Percentiles rank a stretch among this genome's conserved stretches.
These are phyloP conservation scores for Termitomyces titanicus DNA, from an alignment of 768 basidiomycete genomes.

Conservation along the genomic window DNA sequence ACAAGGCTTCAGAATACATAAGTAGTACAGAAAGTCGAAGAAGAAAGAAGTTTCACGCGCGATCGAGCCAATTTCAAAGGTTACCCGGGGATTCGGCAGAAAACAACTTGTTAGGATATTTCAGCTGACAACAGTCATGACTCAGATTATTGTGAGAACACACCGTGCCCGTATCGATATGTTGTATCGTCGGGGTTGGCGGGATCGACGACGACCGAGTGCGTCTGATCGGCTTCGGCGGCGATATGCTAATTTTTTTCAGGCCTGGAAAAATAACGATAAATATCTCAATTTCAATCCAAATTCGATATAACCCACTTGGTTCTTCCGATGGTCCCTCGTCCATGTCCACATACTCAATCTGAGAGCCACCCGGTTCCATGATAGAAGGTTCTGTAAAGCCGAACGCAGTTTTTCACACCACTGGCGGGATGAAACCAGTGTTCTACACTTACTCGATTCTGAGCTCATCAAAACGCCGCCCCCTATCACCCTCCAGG, in stretches of 20 bases:
- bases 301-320: background rate
- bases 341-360: background rate
- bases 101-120: slow-evolving; percentile 29
- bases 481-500: slow-evolving; percentile 77
- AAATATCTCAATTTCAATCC: background rate
- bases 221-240: slow-evolving; percentile 20
- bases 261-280: background rate
- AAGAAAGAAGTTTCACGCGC: background rate
- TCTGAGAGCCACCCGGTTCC: background rate
- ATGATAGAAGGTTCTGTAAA: background rate
- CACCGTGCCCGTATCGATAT: slow-evolving; percentile 14
- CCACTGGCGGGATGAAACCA: background rate
- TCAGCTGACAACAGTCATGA: background rate
- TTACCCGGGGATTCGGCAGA: slow-evolving; percentile 40
- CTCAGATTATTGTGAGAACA: background rate
- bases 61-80: too few relatives aligned
- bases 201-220: slow-evolving; percentile 34
- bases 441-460: slow-evolving; percentile 8
- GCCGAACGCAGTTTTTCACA: background rate
- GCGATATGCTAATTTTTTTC: background rate
- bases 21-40: slow-evolving; percentile 18
- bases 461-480: slow-evolving; percentile 62
- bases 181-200: slow-evolving; percentile 24
- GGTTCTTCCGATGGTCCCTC: background rate
- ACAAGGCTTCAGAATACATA: too few relatives aligned